phyloP scores from a whole-genome alignment of 1,139 yeast species.

The Diutina neorugosa region DNA sequence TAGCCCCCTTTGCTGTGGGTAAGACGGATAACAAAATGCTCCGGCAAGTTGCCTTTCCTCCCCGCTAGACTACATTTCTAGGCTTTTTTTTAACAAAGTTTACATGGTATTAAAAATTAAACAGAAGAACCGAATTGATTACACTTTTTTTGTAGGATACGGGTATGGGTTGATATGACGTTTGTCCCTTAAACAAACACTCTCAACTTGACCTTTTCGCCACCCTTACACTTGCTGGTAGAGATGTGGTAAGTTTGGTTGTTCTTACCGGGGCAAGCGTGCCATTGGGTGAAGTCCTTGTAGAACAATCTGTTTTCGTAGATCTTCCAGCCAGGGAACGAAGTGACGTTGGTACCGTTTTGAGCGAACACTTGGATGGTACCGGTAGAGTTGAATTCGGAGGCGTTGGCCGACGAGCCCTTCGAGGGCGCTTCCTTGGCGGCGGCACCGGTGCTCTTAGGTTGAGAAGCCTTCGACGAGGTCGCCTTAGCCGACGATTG shows the following conservation, averaged over 20 bases:
- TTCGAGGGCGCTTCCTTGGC: not conserved
- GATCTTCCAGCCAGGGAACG: slow-evolving; percentile 1
- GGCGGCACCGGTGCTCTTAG: not conserved
- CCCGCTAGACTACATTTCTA: too few species aligned
- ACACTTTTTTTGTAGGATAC: not conserved
- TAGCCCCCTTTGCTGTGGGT: not conserved
- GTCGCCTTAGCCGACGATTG: not conserved
- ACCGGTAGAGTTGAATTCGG: not conserved
- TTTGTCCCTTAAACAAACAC: not conserved
- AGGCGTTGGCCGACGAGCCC: not conserved
- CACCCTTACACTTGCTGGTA: not conserved
- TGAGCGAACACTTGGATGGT: not conserved
- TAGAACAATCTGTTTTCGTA: not conserved
- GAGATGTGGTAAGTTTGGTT: not conserved
- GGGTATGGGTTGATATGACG: not conserved
- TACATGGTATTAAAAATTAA: not conserved
- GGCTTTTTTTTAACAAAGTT: not conserved
- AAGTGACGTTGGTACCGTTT: not conserved
- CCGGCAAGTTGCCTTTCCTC: too few species aligned
- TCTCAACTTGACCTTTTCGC: slow-evolving; percentile 2
- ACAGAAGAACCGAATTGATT: not conserved
- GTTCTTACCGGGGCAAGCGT: not conserved
- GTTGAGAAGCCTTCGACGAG: not conserved
- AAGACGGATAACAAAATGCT: not conserved
- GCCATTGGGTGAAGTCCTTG: not conserved